Percentiles rank a stretch among this genome's conserved stretches.
These are phyloP conservation scores for Thuja plicata DNA, from an alignment of 83 land plant genomes.

Conservation along the genomic window DNA sequence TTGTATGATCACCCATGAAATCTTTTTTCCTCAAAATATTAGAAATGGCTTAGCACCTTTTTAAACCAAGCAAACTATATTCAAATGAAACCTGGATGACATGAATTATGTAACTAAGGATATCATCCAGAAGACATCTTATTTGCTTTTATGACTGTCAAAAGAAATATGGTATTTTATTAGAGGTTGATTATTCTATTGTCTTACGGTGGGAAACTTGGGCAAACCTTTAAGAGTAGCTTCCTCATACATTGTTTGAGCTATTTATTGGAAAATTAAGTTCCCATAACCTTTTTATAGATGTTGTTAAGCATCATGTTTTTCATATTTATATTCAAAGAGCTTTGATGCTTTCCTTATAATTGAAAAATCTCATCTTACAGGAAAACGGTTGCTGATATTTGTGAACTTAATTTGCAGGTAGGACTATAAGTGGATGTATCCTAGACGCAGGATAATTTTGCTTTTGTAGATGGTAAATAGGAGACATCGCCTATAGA, in stretches of 20 bases:
- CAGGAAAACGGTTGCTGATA: not conserved
- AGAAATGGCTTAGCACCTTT: not conserved
- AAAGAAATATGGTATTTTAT: not conserved
- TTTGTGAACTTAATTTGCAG: not conserved
- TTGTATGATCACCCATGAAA: not conserved
- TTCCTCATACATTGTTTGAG: not conserved
- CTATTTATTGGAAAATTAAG: not conserved
- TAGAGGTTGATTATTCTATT: not conserved
- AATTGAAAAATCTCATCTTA: not conserved
- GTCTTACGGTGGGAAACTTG: not conserved
- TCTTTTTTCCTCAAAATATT: too few relatives aligned
- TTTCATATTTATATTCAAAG: not conserved
- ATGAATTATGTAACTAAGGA: not conserved
- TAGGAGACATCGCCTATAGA: slow-evolving; percentile 23
- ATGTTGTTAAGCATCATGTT: not conserved
- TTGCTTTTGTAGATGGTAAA: not conserved
- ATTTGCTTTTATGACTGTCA: not conserved
- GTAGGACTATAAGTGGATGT: not conserved
- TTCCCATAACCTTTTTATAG: not conserved
- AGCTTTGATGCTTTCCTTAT: not conserved
- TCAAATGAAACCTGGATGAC: not conserved
- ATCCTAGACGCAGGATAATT: not conserved
- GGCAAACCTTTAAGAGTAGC: not conserved
- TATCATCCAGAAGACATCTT: not conserved
- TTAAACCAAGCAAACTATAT: not conserved